Base-by-base conservation (phyloP, 495 filamentous ascomycete genomes). In the Aspergillus carlsbadensis region DNA sequence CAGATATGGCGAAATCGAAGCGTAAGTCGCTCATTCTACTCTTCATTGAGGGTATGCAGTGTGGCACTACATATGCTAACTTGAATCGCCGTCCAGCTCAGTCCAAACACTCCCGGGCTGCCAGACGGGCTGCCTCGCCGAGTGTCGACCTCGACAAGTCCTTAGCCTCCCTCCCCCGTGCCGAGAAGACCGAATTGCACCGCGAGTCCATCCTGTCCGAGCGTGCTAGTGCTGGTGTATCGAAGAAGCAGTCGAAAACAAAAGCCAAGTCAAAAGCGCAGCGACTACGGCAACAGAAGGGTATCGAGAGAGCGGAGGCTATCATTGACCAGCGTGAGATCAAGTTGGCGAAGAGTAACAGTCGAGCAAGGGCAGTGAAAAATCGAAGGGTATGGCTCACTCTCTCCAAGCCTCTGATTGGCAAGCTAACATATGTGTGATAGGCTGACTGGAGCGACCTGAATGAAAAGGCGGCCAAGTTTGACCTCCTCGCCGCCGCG, bases 141-240 rank as follows among this genome's bases (percentile, higher is more conserved):
- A 78, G 84, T 66, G 81, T 90, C 69, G 76, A 91, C 65, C 77
- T 84, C 57, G 88, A 92, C 74, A 90, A 90, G 73, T 91, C 88
- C 3, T 71, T 92, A 35, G 85, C 84, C 60, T 67, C 81, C 47
- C 73, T 81, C 43, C 80, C 81, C 42, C 78, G 82, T 10, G 82
- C 86, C 1, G 65, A 75, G 21, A 75, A 82, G 31, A 76, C 79
- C 3, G 67, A 72, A 34, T 64, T 74, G 52, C 57, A 76, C 37
- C 81, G 81, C 6, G 80, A 86, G 31, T 81, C 84, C 5, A 72
- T 90, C 46, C 80, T 92, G 21, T 74, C 82, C 0, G 69, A 74
- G 11, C 72, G 85, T 58, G 75, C 78, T 52, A 78, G 72, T 53
- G 77, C 81, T 17, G 88, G 89, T 22, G 77, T 92, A 8, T 71